phyloP scores from a whole-genome alignment of 208 protist species.

The Crithidia brevicula region DNA sequence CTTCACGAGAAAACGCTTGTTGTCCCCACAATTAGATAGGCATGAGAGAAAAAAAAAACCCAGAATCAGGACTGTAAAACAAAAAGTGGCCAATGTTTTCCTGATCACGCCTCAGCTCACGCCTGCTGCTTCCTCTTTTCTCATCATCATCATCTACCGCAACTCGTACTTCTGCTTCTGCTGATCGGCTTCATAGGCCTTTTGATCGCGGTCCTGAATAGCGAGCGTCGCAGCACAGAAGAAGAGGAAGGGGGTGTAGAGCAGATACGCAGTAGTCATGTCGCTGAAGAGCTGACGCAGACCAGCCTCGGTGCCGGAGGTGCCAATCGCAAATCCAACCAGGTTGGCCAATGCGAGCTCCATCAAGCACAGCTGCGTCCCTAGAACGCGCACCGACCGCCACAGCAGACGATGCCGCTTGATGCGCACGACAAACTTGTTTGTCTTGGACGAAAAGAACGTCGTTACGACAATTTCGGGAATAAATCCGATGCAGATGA shows the following conservation, averaged over 20 bases:
- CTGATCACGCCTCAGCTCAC: too few relatives aligned
- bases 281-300: constrained; percentile 28
- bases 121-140: background rate
- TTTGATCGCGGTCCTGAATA: constrained; percentile 62
- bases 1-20: too few relatives aligned
- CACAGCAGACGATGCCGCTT: constrained; percentile 38
- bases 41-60: background rate
- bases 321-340: constrained; percentile 66
- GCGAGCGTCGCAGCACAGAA: constrained; percentile 53
- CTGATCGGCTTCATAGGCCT: constrained; percentile 43
- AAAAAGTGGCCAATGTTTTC: too few relatives aligned
- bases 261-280: constrained; percentile 16
- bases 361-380: constrained; percentile 44
- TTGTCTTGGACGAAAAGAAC: constrained; percentile 42
- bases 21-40: too few relatives aligned
- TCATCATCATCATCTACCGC: background rate
- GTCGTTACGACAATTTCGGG: constrained; percentile 66
- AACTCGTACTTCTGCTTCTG: constrained; percentile 43
- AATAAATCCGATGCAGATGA: constrained; percentile 72
- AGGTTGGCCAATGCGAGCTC: constrained; percentile 70
- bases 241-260: constrained; percentile 41
- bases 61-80: too few relatives aligned
- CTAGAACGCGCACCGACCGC: constrained; percentile 45
- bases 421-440: constrained; percentile 27
- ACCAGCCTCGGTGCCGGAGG: constrained; percentile 16